Base-by-base conservation (phyloP, 768 basidiomycete species). In the Lentinula lateritia region DNA sequence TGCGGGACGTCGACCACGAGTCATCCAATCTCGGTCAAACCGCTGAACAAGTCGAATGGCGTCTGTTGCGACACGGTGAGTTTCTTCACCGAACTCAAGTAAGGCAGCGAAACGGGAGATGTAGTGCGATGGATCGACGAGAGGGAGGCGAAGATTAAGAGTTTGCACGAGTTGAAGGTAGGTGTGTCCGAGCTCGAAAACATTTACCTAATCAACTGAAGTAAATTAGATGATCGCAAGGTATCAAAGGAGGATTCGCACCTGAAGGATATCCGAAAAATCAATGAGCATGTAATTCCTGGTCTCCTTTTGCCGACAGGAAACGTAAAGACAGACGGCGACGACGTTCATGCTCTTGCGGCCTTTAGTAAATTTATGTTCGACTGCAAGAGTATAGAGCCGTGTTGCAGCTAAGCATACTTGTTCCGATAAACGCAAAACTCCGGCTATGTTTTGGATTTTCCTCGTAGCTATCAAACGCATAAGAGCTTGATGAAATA, bases 11-110 rank as follows among this genome's bases (percentile, higher is more conserved):
- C 97, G 87, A 13, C 97, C 97, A 42, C 89, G 88, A 13, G 92
- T 89, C 84, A 99, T 95, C 97, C 97, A 99, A 73, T 98, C 97
- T 28, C 93, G 83, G 69, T 93, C 89, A 74, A 98, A 98, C 36
- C 97, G 78, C 62, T 91, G 88, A 38, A 98, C 94, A 50, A 98
- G 89, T 7, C 95, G 90, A 3, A 92, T 86, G 7, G 97, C 97
- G 69, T 99, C 97, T 4, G 89, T 86, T 1, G 96, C 94, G 5
- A 99, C 94, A 62, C 84, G 87, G 67, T 91, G 86, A 1, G 93
- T 95, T 70, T 96, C 94, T 52, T 95, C 94, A 3, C 95, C 95
- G 66, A 99, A 98, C 72, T 97, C 95, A 52, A 99, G 89, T 8
- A 97, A 82, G 12, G 93, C 88, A 15, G 95, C 89, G 68, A 98